Evolutionary conservation across 2,329 filamentous ascomycete genomes (phyloP).

Genomic region (Apiospora rasikravindrae): DNA sequence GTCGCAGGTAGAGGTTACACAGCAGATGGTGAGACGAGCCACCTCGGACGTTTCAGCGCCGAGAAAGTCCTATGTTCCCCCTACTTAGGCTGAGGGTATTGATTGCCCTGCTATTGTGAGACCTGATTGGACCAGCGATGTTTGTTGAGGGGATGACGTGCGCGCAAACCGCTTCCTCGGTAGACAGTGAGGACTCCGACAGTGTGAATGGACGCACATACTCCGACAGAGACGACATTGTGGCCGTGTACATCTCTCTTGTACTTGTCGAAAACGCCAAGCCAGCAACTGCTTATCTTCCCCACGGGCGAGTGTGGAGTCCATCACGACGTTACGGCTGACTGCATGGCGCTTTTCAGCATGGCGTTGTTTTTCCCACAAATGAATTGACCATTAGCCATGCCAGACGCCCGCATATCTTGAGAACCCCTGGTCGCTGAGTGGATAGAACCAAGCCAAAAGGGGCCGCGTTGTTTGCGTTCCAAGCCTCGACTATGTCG

Average conservation of each 20-base stretch:
- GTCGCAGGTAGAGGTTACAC: background rate
- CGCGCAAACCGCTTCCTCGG: background rate
- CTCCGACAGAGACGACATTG: background rate
- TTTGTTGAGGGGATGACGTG: background rate
- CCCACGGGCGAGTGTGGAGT: constrained; percentile 11
- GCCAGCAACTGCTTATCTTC: background rate
- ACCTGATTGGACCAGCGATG: background rate
- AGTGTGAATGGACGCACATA: background rate
- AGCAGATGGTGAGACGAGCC: background rate
- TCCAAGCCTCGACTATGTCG: background rate
- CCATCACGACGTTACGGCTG: background rate
- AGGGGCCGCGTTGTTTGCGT: background rate
- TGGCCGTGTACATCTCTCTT: background rate
- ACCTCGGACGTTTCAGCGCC: constrained; percentile 11
- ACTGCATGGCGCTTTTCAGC: background rate
- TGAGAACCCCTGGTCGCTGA: background rate
- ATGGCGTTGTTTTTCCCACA: background rate
- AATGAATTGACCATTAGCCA: background rate
- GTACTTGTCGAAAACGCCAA: background rate
- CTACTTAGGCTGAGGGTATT: background rate
- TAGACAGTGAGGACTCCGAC: background rate
- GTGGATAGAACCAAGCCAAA: background rate
- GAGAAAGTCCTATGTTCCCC: background rate
- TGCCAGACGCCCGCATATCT: background rate
- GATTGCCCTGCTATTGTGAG: background rate